Percentiles rank a stretch among this genome's conserved stretches.
phyloP scores from a whole-genome alignment of 495 filamentous ascomycete species.

The Penicillium simplicissimum region DNA sequence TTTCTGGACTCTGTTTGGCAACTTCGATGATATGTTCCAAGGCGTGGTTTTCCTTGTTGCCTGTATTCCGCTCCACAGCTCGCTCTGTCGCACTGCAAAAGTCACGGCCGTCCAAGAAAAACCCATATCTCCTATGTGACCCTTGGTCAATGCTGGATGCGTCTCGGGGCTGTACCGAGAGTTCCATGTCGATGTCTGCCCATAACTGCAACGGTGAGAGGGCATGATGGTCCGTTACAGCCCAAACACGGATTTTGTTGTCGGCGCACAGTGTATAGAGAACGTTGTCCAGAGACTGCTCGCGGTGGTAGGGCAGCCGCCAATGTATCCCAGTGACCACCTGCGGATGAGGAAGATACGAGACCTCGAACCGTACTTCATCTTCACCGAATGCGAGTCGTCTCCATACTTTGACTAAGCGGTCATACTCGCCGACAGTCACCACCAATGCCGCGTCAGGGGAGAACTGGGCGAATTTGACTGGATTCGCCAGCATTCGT shows the following conservation, averaged over 20 bases:
- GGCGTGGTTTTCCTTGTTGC: conserved; percentile 65
- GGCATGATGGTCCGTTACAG: conserved; percentile 70
- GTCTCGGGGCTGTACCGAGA: conserved; percentile 66
- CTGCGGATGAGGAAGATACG: conserved; percentile 82
- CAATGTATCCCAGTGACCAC: conserved; percentile 82
- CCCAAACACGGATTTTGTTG: conserved; percentile 80
- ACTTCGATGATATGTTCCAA: conserved; percentile 85
- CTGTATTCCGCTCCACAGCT: conserved; percentile 63
- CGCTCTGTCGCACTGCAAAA: conserved; percentile 74
- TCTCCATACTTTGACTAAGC: conserved; percentile 90
- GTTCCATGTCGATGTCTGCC: conserved; percentile 76
- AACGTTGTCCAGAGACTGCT: conserved; percentile 81
- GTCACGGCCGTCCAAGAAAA: conserved; percentile 82
- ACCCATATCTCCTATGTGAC: conserved; percentile 63
- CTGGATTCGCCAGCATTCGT: conserved; percentile 67
- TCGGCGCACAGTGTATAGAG: conserved; percentile 94
- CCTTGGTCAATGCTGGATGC: conserved; percentile 30
- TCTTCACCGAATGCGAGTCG: conserved; percentile 80
- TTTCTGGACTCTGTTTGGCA: conserved; percentile 81
- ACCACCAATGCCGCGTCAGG: conserved; percentile 84
- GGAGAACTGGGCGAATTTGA: conserved; percentile 77
- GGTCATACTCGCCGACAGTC: conserved; percentile 76
- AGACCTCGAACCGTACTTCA: conserved; percentile 85
- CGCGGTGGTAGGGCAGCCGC: conserved; percentile 71
- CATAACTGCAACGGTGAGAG: conserved; percentile 74